Base-by-base conservation (phyloP, 2,329 filamentous ascomycete genomes). In the Drechslerella coelobrocha region DNA sequence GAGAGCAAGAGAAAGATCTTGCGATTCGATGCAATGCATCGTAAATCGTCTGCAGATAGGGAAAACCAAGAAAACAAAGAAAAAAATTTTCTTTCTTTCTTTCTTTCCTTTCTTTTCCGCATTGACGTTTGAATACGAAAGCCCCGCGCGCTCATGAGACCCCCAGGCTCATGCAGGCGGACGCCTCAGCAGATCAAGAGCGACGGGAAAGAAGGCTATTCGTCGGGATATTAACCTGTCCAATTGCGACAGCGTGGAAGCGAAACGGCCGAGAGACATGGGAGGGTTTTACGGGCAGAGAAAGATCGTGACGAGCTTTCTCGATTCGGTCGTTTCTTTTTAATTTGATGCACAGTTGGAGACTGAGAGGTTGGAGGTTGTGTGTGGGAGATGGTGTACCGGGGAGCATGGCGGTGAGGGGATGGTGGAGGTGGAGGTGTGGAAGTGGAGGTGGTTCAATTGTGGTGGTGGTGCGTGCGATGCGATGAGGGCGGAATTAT, bases 211-310 rank as follows among this genome's bases (percentile, higher is more conserved):
- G 5, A 71, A 51, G 37, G 45, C 26, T 43, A 50, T 55, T 50
- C 54, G 45, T 52, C 48, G 45, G 63, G 53, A 54, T 48, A 69
- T 57, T 62, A 47, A 26, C 37, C 63, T 63, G 29, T 71, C 66
- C 66, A 71, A 71, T 71, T 63, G 66, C 59, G 57, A 71, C 47
- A 61, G 43, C 60, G n/a, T 60, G 41, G 62, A 68, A 68, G 62
- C 62, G 62, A 68, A 66, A 53, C 65, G 57, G 52, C 57, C 57
- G 52, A 68, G 43, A 68, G 17, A 56, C 31, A 57, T 31, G 56
- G 31, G 19, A 61, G 50, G 56, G 56, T 45, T 31, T 45, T 45
- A 45, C 54, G 57, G 61, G 65, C 65, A 62, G 26, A 61, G 43
- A 41, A 53, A 39, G 53, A 71, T 71, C 66, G 66, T 71, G 34